phyloP scores from a whole-genome alignment of 345 rosid species.

The Erysimum cheiranthoides region DNA sequence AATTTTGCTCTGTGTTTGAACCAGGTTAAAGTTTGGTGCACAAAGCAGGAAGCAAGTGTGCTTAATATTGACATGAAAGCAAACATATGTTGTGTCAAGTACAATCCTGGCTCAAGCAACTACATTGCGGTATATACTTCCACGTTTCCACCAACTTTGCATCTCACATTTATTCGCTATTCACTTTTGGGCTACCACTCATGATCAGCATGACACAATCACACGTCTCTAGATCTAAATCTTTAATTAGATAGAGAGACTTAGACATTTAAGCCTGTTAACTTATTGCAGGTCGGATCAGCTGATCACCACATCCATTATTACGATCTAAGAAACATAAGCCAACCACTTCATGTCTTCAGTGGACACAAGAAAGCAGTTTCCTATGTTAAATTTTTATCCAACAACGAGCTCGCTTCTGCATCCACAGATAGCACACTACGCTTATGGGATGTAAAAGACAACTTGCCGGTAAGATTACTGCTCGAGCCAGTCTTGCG shows the following conservation, averaged over 20 bases:
- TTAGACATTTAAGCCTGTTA: conserved; percentile 20
- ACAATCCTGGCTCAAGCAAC: conserved; percentile 97
- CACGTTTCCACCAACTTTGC: conserved; percentile 12
- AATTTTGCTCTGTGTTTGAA: conserved; percentile 23
- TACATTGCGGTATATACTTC: conserved; percentile 77
- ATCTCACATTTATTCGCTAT: conserved; percentile 17
- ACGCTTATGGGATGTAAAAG: conserved; percentile 94
- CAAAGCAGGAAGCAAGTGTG: conserved; percentile 92
- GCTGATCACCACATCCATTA: conserved; percentile 95
- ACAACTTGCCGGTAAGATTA: conserved; percentile 67
- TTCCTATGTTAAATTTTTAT: conserved; percentile 94
- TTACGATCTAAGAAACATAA: conserved; percentile 85
- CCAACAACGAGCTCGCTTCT: conserved; percentile 92
- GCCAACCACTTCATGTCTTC: conserved; percentile 89
- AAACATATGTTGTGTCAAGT: conserved; percentile 97
- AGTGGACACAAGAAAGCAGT: conserved; percentile 93
- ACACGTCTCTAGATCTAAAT: conserved; percentile 18
- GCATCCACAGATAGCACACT: conserved; percentile 98
- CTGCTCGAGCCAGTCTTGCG: background rate
- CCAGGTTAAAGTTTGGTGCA: conserved; percentile 99
- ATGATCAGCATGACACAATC: conserved; percentile 23
- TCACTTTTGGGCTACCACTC: conserved; percentile 10
- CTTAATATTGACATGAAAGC: conserved; percentile 98
- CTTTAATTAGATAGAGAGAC: conserved; percentile 3
- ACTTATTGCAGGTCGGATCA: conserved; percentile 82